Base-by-base conservation (phyloP, 306 rosid species). In the Inga laurina region DNA sequence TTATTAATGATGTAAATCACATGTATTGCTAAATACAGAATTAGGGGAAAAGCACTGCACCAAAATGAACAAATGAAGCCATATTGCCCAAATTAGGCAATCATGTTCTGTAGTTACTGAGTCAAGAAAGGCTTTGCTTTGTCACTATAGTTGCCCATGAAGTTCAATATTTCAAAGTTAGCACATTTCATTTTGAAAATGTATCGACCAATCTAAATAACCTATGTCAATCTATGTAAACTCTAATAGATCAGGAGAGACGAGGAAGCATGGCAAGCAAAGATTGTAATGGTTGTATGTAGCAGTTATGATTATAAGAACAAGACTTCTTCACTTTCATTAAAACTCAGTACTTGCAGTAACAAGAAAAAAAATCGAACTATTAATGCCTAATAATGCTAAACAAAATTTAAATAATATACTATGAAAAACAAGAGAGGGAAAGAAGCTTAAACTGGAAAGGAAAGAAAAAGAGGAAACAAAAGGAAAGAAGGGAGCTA, bases 21-120 rank as follows among this genome's bases (percentile, higher is more conserved):
- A 68, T 14, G 52, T n/a, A 67, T 18, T 52, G 43, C 32, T 39
- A 14, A 39, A 67, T 16, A 41, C 64, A 44, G 62, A 71, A 59
- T 46, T 57, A 45, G 76, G 62, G 1, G 64, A 34, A 27, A 78
- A 78, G 78, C 52, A 83, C 18, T 8, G 82, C 75, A 64, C 54
- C 49, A 75, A 24, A n/a, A 49, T 10, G 19, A 64, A 64, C 41
- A 64, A 64, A 64, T 64, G 39, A 64, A 56, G 73, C 57, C 19
- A 51, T 30, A 45, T 16, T 44, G 24, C 32, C 35, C 54, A 34
- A 10, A 34, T 10, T 61, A 24, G 68, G 61, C 61, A 52, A 8
- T 52, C 61, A 19, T n/a, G n/a, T n/a, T n/a, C n/a, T n/a, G n/a
- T 15, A 18, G 61, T 19, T 52, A 19, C n/a, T 16, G 61, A 22